These are phyloP conservation scores for Aspergillus viridinutans DNA, from an alignment of 2,329 filamentous ascomycete species.

Conservation along the genomic window DNA sequence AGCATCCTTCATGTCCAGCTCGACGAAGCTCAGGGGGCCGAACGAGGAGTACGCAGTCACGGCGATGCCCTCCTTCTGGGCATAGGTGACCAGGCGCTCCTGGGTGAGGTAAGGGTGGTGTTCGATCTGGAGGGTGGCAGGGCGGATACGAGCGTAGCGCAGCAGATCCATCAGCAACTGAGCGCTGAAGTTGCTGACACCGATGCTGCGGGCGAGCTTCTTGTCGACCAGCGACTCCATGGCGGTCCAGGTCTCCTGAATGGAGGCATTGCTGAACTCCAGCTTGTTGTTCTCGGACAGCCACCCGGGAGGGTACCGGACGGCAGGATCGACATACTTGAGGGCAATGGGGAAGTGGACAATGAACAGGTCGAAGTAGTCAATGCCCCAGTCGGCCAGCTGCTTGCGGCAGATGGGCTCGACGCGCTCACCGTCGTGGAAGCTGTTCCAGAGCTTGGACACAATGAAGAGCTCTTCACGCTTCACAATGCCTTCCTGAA, in stretches of 20 bases:
- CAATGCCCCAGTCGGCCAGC: constrained; percentile 75
- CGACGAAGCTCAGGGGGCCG: constrained; percentile 72
- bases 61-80: constrained; percentile 64
- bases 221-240: constrained; percentile 71
- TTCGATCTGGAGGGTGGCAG: constrained; percentile 80
- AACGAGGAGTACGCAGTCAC: constrained; percentile 84
- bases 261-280: constrained; percentile 62
- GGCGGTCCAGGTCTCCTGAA: constrained; percentile 77
- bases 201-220: constrained; percentile 68
- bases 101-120: constrained; percentile 87
- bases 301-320: constrained; percentile 78
- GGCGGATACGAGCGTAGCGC: constrained; percentile 68
- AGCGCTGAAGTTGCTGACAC: constrained; percentile 78
- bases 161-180: constrained; percentile 74
- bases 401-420: constrained; percentile 72
- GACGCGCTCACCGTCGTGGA: constrained; percentile 75
- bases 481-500: constrained; percentile 75
- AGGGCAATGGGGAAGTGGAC: constrained; percentile 86
- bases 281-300: constrained; percentile 60
- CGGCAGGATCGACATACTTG: constrained; percentile 75
- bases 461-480: constrained; percentile 87
- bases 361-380: constrained; percentile 87
- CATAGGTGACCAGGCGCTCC: constrained; percentile 64
- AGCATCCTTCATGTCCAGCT: constrained; percentile 69
- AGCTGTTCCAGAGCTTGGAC: constrained; percentile 90